phyloP scores from a whole-genome alignment of 2,329 filamentous ascomycete species.

The Sordariomycetes sp. region DNA sequence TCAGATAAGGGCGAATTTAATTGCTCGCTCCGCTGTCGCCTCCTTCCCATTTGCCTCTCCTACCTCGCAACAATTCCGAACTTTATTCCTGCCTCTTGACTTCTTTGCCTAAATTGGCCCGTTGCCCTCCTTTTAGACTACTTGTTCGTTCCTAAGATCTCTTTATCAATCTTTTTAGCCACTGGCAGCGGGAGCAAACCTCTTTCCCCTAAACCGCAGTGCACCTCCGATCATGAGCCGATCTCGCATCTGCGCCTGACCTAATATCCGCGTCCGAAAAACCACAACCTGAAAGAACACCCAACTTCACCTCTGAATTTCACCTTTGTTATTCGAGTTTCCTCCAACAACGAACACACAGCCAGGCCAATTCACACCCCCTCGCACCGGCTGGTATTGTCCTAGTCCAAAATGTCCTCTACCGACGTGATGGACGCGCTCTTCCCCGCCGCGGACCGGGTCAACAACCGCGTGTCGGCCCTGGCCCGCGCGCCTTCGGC shows the following conservation, averaged over 20 bases:
- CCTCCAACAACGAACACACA: background rate
- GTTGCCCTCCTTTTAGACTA: background rate
- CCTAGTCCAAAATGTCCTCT: conserved; percentile 5
- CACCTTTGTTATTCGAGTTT: background rate
- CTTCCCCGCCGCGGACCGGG: conserved; percentile 15
- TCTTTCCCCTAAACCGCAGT: background rate
- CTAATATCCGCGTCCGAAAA: background rate
- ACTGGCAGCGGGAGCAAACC: background rate
- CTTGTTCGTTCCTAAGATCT: background rate
- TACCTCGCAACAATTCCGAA: background rate
- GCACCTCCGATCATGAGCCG: background rate
- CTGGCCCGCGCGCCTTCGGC: conserved; percentile 28
- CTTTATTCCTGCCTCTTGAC: background rate
- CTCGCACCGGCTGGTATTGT: background rate
- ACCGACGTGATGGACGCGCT: conserved; percentile 19
- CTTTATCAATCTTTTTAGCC: background rate
- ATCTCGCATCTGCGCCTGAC: background rate
- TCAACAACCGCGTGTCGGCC: background rate
- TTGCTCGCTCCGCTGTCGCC: background rate
- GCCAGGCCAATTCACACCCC: background rate
- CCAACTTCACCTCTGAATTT: background rate
- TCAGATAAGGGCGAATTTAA: background rate
- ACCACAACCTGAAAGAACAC: background rate
- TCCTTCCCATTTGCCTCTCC: background rate
- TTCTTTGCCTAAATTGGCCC: background rate